Base-by-base conservation (phyloP, 2,329 filamentous ascomycete genomes). In the Niveomyces coronatus region DNA sequence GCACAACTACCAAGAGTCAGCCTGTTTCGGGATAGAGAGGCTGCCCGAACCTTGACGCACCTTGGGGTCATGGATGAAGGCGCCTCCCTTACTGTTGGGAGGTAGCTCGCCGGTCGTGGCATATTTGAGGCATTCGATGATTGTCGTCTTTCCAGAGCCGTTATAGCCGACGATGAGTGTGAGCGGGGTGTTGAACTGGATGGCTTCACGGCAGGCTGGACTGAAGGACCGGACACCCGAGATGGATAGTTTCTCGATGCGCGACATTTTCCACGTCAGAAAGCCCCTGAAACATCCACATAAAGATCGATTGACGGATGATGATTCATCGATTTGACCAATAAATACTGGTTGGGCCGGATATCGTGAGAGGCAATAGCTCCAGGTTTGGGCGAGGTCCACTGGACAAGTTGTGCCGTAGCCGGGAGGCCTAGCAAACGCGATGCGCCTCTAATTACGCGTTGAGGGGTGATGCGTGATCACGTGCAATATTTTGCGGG, bases 41-140 rank as follows among this genome's bases (percentile, higher is more conserved):
- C 5, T 34, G 19, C 9, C 13, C 19, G 26, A 26, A 17, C 9
- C 26, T 22, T 8, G 5, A 13, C 18, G 19, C 57, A 83, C 74
- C 64, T 91, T 91, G n/a, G 91, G 91, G 52, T 98, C 91, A 57
- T 98, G 89, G 45, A 98, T 86, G 57, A 96, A 98, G 35, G 89
- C 88, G 22, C 87, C 88, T 19, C 83, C 82, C 49, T 80, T 83
- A 65, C 81, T 88, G 66, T 95, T 94, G 22, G 91, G 86, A 2
- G 91, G 91, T 33, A 94, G 74, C 53, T 93, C 84, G 40, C 91
- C 93, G 7, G 88, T 95, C 14, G 93, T 95, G 37, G 85, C 88
- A 77, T 95, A 98, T 57, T 95, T 95, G 53, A 98, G 82, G 57
- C 87, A 94, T 61, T 98, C 91, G 61, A 98, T 98, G 55, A 98